phyloP scores from a whole-genome alignment of 192 early-diverging fungal genomes.

The Entrophospora sp. region DNA sequence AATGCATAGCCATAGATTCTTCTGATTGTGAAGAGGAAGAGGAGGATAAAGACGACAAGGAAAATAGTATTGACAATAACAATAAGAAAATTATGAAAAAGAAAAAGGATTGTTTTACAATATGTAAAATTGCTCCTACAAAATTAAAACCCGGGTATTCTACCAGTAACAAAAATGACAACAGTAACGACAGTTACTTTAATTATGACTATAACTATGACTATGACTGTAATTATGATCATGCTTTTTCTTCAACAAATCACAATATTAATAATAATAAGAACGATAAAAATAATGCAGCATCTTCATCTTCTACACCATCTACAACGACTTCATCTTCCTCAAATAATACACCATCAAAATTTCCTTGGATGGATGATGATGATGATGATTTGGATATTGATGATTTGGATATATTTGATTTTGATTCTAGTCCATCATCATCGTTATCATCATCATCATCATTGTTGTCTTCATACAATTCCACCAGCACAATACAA shows the following conservation, averaged over 20 bases:
- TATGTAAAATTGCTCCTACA: slow-evolving; percentile 12
- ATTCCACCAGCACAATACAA: background rate
- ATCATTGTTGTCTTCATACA: no score
- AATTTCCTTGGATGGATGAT: background rate
- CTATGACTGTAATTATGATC: background rate
- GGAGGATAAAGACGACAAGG: slow-evolving; percentile 25
- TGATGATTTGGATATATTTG: background rate
- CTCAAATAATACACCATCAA: background rate
- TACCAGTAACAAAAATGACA: no score
- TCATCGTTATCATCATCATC: background rate
- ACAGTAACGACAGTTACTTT: no score
- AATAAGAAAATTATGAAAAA: no score
- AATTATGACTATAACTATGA: no score
- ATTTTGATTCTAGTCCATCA: background rate
- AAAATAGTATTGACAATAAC: slow-evolving; percentile 25
- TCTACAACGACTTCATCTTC: background rate
- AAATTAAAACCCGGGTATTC: slow-evolving; percentile 6
- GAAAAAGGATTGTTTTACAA: slow-evolving; percentile 6
- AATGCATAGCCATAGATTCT: slow-evolving; percentile 41
- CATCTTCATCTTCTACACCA: background rate
- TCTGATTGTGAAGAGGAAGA: slow-evolving; percentile 33
- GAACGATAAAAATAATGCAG: background rate
- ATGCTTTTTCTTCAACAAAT: slow-evolving; percentile 9
- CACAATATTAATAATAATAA: background rate
- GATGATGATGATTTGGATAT: slow-evolving; percentile 3